Evolutionary conservation across 148 eudicot genomes (phyloP), one percentile per base, ranked within the genome.

Genomic region (Rhododendron williamsianum): DNA sequence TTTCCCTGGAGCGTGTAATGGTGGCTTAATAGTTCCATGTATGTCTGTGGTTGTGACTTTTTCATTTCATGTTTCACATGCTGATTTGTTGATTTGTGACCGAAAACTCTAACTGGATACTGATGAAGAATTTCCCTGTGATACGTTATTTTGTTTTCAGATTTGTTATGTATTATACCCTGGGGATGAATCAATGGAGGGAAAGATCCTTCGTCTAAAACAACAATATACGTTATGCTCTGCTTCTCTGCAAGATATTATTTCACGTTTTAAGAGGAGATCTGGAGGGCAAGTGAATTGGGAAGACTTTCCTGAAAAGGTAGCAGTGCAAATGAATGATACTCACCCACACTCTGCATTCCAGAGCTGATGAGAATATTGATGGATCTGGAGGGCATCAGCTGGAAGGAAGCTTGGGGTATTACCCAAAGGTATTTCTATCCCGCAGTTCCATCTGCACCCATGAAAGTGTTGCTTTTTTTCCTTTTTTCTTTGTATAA

Each of bases 321-420:
- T 96, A 82, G 99, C 99, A 12, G 98, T 96, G 80, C 99, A 96
- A 91, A 96, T 96, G 99, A 96, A 96, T 89, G 99, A 96, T 88
- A 96, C 99, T 49, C 98, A 96, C 85, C 99, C 99, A 96, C 99
- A 86, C 95, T 96, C 25, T 96, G 99, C 86, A 96, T 96, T 33
- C 99, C 99, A 4, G 99, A 96, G 89, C 92, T 96, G 86, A 89
- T 96, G 84, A 93, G 99, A 90, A 94, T 96, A 88, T 87, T 96
- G 88, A 89, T 96, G 87, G 99, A 96, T 86, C 80, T 96, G 87
- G 94, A 96, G 89, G 98, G 98, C 81, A 82, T 96, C 89, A 91
- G 86, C 86, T 96, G 98, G 98, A 90, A 89, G 56, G 89, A 89
- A 91, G 96, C 99, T 71, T 96, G 99, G 99, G 86, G 82, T 78